Evolutionary conservation across 257 asterid species (phyloP), one percentile per base, ranked within the genome.

Genomic region (Cruciata laevipes): DNA sequence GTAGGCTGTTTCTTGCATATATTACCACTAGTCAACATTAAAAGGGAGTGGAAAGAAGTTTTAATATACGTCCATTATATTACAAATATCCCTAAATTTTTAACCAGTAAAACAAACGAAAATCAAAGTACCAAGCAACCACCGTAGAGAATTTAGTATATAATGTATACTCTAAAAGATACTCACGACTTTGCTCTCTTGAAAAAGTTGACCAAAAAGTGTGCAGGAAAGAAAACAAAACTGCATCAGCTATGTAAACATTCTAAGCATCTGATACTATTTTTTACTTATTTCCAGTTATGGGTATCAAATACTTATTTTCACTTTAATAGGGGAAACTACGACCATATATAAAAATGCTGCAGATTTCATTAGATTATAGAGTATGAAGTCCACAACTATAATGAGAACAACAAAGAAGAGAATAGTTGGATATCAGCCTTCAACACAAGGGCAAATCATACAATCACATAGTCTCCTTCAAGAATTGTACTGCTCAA

Each of bases 1-100:
- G 18, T 42, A 42, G 51, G 55, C 55, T 47, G 55, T 47, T 47
- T 42, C 51, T 11, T 42, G 51, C 12, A 42, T 47, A 47, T 47
- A 3, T 47, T n/a, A 47, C 55, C 20, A 47, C 55, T 47, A 47
- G 55, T 14, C 55, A 17, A 17, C 20, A 47, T 14, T 47, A 16
- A 14, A 16, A 47, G n/a, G 11, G 55, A 21, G 6, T 47, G n/a
- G 55, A 21, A 47, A 47, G n/a, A 47, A 47, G 55, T 14, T 20
- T 17, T 47, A 47, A 47, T 14, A 47, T 17, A 47, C 20, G 88
- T n/a, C 60, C 57, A 51, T 16, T 17, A 18, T 4, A 42, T 10
- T 21, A 6, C 20, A 24, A 47, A 17, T 47, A 16, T 17, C 55
- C 55, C 55, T 47, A 47, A 14, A 16, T 47, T 44, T 14, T 47